Conservation (phyloP, 306 rosid species). For the Malus asiatica region DNA sequence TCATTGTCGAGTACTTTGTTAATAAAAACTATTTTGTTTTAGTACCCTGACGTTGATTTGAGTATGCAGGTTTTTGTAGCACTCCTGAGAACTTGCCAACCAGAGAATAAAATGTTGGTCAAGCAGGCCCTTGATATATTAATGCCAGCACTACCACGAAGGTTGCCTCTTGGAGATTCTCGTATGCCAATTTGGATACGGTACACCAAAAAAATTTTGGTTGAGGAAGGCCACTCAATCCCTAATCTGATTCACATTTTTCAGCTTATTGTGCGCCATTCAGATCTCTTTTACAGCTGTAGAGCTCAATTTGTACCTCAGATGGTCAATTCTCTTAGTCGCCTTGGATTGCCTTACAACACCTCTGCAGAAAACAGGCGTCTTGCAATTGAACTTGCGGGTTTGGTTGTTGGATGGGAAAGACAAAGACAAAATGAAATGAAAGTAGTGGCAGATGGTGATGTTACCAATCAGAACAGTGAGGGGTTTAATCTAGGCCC, state of each 20-base stretch:
- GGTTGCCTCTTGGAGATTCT: conserved; percentile 92
- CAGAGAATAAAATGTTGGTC: conserved; percentile 97
- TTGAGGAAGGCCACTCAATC: conserved; percentile 98
- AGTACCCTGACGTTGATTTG: conserved; percentile 21
- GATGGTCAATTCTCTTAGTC: conserved; percentile 98
- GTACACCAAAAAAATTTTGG: conserved; percentile 89
- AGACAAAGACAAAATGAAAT: conserved; percentile 90
- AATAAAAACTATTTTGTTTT: background rate
- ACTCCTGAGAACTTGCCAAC: conserved; percentile 98
- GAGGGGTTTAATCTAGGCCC: conserved; percentile 68
- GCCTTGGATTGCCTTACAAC: conserved; percentile 93
- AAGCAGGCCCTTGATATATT: conserved; percentile 99
- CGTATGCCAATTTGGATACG: conserved; percentile 98
- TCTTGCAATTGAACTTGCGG: conserved; percentile 98
- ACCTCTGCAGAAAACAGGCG: conserved; percentile 93
- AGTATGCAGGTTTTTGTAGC: conserved; percentile 92
- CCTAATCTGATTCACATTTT: conserved; percentile 98
- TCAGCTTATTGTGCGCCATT: conserved; percentile 97
- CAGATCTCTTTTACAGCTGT: conserved; percentile 96
- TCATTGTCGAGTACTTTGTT: background rate
- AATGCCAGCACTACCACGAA: conserved; percentile 98
- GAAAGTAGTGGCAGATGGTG: conserved; percentile 67
- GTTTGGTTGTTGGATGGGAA: conserved; percentile 99
- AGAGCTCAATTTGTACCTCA: conserved; percentile 99
- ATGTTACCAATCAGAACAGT: conserved; percentile 50